Evolutionary conservation across 441 rosid genomes (phyloP).

Genomic region (Pelargonium exstipulatum): DNA sequence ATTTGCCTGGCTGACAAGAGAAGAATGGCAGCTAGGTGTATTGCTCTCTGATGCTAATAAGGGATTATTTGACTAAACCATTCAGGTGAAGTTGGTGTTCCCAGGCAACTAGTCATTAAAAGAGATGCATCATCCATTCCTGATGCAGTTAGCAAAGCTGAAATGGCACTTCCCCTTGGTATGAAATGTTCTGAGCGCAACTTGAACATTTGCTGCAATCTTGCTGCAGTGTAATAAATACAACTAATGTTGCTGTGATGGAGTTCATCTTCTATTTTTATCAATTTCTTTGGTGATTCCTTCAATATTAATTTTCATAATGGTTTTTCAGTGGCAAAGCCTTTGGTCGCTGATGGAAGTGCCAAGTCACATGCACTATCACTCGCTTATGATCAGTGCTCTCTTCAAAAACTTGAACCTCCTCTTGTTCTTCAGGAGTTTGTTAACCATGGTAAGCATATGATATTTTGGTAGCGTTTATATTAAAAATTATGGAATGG

Average conservation of each 20-base stretch:
- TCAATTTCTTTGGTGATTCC: background rate
- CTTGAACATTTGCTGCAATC: background rate
- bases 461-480: background rate
- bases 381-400: constrained; percentile 51
- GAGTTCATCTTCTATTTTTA: background rate
- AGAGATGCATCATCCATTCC: constrained; percentile 67
- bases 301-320: background rate
- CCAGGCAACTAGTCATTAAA: constrained; percentile 62
- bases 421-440: constrained; percentile 62
- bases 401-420: constrained; percentile 55
- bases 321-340: constrained; percentile 52
- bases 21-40: background rate
- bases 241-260: no score
- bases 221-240: background rate
- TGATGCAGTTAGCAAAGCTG: constrained; percentile 58
- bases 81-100: constrained; percentile 74
- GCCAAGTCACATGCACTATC: constrained; percentile 58
- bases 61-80: background rate
- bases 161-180: constrained; percentile 70
- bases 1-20: background rate
- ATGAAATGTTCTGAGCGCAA: background rate
- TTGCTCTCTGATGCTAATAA: constrained; percentile 14
- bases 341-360: constrained; percentile 57
- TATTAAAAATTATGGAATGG: no score
- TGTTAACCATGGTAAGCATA: constrained; percentile 53